Conservation (phyloP, 2,329 filamentous ascomycete species). For the Tolypocladium tropicale region DNA sequence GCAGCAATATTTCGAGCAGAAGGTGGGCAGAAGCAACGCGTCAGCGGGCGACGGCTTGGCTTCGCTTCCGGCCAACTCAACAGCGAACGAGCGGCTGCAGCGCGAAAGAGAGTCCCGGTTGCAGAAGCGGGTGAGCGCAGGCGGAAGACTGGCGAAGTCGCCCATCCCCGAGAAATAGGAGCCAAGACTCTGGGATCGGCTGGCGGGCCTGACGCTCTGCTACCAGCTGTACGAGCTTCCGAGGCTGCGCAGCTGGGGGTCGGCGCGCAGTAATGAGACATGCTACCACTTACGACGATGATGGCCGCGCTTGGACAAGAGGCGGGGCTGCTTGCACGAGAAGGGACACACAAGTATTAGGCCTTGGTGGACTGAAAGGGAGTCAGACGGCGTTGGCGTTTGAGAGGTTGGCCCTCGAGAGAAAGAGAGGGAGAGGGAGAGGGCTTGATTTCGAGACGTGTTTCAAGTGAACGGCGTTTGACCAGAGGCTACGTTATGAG, state of each 20-base stretch:
- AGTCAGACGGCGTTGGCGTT: neutral
- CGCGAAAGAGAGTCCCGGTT: slow-evolving; percentile 58
- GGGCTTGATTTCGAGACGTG: neutral
- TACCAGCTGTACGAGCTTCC: slow-evolving; percentile 22
- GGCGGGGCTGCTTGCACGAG: neutral
- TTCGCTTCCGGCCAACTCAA: slow-evolving; percentile 42
- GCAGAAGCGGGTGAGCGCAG: slow-evolving; percentile 71
- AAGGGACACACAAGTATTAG: neutral
- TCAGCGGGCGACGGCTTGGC: slow-evolving; percentile 48
- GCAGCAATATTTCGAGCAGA: slow-evolving; percentile 77
- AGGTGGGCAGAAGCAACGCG: slow-evolving; percentile 37
- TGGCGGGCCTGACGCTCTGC: slow-evolving; percentile 26
- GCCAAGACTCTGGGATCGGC: slow-evolving; percentile 27
- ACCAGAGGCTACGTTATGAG: neutral
- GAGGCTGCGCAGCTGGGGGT: slow-evolving; percentile 12
- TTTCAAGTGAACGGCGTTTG: neutral
- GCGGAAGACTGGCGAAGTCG: slow-evolving; percentile 58
- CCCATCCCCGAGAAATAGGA: slow-evolving; percentile 53
- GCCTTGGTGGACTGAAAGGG: neutral
- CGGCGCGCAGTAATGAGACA: slow-evolving; percentile 4
- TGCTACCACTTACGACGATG: slow-evolving; percentile 6
- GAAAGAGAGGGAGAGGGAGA: too few species aligned
- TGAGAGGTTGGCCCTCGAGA: neutral
- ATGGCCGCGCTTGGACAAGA: slow-evolving; percentile 1
- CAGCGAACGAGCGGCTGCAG: slow-evolving; percentile 37